Evolutionary conservation across 306 rosid species (phyloP).

Genomic region (Rosa rugosa): DNA sequence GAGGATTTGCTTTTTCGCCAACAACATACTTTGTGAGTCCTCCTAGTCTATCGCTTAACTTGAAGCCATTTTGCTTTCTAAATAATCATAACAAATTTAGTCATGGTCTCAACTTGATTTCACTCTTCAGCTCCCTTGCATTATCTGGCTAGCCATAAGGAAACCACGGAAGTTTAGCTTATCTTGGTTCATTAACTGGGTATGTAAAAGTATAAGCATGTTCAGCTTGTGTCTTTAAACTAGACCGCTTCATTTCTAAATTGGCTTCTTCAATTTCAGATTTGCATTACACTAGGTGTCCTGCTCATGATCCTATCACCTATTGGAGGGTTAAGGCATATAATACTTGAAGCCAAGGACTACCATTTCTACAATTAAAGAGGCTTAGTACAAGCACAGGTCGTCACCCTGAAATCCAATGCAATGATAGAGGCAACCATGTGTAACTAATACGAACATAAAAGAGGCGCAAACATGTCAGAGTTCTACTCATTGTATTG

Average conservation of each 20-base stretch:
- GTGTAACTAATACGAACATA: not conserved
- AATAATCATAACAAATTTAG: not conserved
- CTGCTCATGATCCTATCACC: conserved; percentile 64
- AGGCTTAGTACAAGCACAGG: not conserved
- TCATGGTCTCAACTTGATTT: not conserved
- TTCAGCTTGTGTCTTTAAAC: not conserved
- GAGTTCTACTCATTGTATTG: not conserved
- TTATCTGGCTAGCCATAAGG: conserved; percentile 64
- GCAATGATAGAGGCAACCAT: not conserved
- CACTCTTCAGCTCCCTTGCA: conserved; percentile 60
- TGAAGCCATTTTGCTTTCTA: not conserved
- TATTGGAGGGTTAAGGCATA: conserved; percentile 58
- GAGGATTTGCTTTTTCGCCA: conserved; percentile 84
- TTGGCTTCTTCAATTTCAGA: conserved; percentile 36
- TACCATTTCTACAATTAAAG: conserved; percentile 46
- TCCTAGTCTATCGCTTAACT: not conserved
- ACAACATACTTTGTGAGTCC: conserved; percentile 64
- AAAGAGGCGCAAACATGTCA: not conserved
- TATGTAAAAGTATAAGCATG: conserved; percentile 21
- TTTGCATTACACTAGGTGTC: conserved; percentile 61
- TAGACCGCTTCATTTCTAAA: not conserved
- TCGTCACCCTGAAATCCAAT: not conserved
- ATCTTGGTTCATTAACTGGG: conserved; percentile 72
- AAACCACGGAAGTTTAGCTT: conserved; percentile 59
- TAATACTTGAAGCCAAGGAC: conserved; percentile 54